Base-by-base conservation (phyloP, 257 asterid genomes). In the Solanum tarijense region DNA sequence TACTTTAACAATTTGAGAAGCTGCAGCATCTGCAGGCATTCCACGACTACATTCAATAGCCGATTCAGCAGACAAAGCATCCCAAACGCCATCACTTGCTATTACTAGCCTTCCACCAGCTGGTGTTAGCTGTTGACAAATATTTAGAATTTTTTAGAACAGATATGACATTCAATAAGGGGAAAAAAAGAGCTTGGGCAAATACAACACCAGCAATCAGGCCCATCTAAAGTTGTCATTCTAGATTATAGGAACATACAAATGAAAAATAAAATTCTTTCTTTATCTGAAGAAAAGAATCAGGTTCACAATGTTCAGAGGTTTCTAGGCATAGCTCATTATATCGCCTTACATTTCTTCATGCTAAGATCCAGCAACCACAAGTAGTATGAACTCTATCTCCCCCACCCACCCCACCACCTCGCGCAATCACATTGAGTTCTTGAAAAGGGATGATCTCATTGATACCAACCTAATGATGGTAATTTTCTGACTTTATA, bases 51-150 rank as follows among this genome's bases (percentile, higher is more conserved):
- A 94, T 32, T 96, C 99, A 32, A 94, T 88, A 88, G 98, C 99
- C 43, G 89, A 62, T 93, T 97, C 99, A 68, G 99, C 94, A 83
- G 99, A 89, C 89, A 97, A 12, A 78, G 99, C 96, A 73, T 97
- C 99, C 99, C 99, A 97, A 90, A 97, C 99, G 83, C 99, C 99
- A 35, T 97, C 99, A 65, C 99, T 97, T 69, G 99, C 93, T 92
- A 97, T 91, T 48, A 97, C 90, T 79, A 97, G 93, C 92, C 99
- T 92, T 84, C 99, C 99, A 88, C 99, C 99, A 21, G 94, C 93
- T 25, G 98, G 89, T 62, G 99, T 90, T 72, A 97, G 92, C 99
- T 97, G 98, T 92, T 90, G 75, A 90, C 69, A 83, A 69, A 58
- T 84, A 87, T 52, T 79, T 36, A 25, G 75, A 88, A 87, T 48